A percentile compares a stretch with the other conserved stretches of the same genome.
Evolutionary conservation across 768 basidiomycete species (phyloP).

Genomic region (Trametes meyenii): DNA sequence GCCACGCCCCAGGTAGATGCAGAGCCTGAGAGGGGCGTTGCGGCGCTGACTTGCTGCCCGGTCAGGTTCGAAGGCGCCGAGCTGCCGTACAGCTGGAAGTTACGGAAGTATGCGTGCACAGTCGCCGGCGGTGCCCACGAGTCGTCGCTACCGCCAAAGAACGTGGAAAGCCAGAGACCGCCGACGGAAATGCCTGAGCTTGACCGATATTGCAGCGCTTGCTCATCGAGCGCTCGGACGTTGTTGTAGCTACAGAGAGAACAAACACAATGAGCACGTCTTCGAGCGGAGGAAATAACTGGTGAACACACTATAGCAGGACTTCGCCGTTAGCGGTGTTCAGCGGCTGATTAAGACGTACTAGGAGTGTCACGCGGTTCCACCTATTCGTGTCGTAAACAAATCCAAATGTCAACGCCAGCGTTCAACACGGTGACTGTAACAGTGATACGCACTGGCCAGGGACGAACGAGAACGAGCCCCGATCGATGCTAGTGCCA

Average conservation of each 20-base stretch:
- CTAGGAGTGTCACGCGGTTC: slow-evolving; percentile 72
- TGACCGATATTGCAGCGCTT: slow-evolving; percentile 65
- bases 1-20: slow-evolving; percentile 6
- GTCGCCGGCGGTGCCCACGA: slow-evolving; percentile 72
- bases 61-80: slow-evolving; percentile 48
- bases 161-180: slow-evolving; percentile 84
- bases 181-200: slow-evolving; percentile 54
- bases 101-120: slow-evolving; percentile 76
- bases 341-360: slow-evolving; percentile 74
- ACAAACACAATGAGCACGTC: neutral
- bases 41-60: slow-evolving; percentile 26
- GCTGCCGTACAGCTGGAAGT: slow-evolving; percentile 67
- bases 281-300: neutral
- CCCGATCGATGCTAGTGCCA: slow-evolving; percentile 75
- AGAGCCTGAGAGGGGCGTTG: slow-evolving; percentile 1
- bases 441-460: slow-evolving; percentile 55
- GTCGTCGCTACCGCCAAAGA: slow-evolving; percentile 78
- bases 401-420: neutral
- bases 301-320: slow-evolving; percentile 57
- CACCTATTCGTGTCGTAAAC: slow-evolving; percentile 45
- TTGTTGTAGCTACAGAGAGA: slow-evolving; percentile 62
- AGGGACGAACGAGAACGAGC: slow-evolving; percentile 60
- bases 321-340: slow-evolving; percentile 76
- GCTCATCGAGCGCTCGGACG: slow-evolving; percentile 58
- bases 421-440: neutral